These are phyloP conservation scores for Hypoxylon sp. DNA, from an alignment of 2,329 filamentous ascomycete species.

Conservation along the genomic window DNA sequence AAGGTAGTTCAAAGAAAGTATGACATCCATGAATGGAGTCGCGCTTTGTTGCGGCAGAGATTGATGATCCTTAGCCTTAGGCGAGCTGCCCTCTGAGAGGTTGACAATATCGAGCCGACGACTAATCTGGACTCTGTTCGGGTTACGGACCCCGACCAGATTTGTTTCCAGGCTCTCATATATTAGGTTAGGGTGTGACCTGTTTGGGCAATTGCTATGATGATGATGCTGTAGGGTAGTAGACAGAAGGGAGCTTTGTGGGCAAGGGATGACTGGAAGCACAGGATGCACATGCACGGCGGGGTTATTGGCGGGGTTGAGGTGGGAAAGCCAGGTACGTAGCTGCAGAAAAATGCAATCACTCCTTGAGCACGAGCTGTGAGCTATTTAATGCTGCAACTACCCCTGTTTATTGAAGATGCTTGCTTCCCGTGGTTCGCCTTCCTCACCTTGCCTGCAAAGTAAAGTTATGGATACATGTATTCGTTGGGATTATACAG, in stretches of 20 bases:
- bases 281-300: constrained; percentile 21
- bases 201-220: background rate
- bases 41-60: constrained; percentile 42
- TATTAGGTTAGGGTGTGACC: constrained; percentile 21
- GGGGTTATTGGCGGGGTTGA: constrained; percentile 38
- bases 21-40: constrained; percentile 1
- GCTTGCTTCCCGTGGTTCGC: constrained; percentile 34
- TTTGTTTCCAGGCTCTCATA: constrained; percentile 24
- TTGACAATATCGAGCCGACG: constrained; percentile 5
- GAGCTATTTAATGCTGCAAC: constrained; percentile 36
- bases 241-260: constrained; percentile 4
- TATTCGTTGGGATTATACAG: constrained; percentile 20
- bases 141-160: constrained; percentile 31
- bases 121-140: constrained; percentile 34
- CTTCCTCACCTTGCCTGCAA: constrained; percentile 31
- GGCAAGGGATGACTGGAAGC: constrained; percentile 26
- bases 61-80: constrained; percentile 8
- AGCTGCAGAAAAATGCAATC: constrained; percentile 34
- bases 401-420: constrained; percentile 28
- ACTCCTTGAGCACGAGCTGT: constrained; percentile 41
- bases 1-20: background rate
- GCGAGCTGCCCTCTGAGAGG: constrained; percentile 9
- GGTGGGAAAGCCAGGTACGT: constrained; percentile 12
- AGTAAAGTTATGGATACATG: constrained; percentile 19
- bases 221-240: background rate